A percentile compares a stretch with the other conserved stretches of the same genome.
phyloP scores from a whole-genome alignment of 768 basidiomycete genomes.

The Boletellus ananas region DNA sequence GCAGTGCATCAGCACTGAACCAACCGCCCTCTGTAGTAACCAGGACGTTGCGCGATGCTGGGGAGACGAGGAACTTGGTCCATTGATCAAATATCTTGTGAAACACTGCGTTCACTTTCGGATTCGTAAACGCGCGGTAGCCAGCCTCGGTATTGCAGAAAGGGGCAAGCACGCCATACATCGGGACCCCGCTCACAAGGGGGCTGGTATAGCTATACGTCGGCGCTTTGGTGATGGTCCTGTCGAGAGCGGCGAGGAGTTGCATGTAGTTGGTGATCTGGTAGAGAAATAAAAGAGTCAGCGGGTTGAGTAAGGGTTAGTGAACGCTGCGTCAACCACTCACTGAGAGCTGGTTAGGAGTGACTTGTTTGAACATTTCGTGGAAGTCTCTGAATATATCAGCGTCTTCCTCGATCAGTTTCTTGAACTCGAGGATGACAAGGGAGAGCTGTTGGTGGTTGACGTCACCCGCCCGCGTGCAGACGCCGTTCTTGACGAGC shows the following conservation, averaged over 20 bases:
- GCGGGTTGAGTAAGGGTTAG: background rate
- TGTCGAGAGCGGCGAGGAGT: constrained; percentile 29
- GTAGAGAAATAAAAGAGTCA: background rate
- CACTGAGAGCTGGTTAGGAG: constrained; percentile 7
- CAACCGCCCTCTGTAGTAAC: constrained; percentile 39
- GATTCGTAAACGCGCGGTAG: constrained; percentile 27
- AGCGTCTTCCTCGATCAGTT: constrained; percentile 21
- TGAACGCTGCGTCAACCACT: background rate
- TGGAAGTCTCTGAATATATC: constrained; percentile 21
- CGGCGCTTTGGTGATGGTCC: constrained; percentile 12
- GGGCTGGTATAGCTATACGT: constrained; percentile 17
- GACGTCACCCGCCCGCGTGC: constrained; percentile 2
- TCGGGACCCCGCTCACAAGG: constrained; percentile 23
- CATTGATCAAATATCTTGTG: constrained; percentile 50
- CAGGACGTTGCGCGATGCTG: constrained; percentile 42
- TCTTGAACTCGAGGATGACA: constrained; percentile 19
- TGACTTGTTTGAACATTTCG: constrained; percentile 22
- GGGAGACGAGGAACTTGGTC: constrained; percentile 43
- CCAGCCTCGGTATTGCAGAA: constrained; percentile 23
- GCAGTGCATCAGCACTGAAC: constrained; percentile 40
- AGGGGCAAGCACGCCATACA: constrained; percentile 21
- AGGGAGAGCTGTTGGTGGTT: constrained; percentile 9
- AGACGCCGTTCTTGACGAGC: constrained; percentile 19
- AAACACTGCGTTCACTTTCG: constrained; percentile 43
- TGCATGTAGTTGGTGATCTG: constrained; percentile 9